Conservation (phyloP, 2,329 filamentous ascomycete species). For the Paecilomyces variotii region DNA sequence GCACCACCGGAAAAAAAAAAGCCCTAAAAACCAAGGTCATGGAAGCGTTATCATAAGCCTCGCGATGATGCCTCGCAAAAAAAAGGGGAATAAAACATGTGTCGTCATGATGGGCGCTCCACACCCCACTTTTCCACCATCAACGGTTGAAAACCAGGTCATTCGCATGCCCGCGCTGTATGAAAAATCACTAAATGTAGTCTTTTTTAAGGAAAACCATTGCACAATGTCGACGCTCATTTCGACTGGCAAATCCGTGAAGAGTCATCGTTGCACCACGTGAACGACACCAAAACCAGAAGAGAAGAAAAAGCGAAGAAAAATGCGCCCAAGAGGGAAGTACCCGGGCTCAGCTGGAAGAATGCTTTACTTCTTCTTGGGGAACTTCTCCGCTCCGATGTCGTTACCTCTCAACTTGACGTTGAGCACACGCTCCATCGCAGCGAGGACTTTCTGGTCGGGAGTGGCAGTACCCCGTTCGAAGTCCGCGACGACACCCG, state of each 20-base stretch:
- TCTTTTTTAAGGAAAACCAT: not conserved
- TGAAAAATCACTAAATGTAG: not conserved
- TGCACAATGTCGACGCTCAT: conserved; percentile 7
- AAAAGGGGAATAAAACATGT: not conserved
- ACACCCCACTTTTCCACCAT: not conserved
- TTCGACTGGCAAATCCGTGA: conserved; percentile 4
- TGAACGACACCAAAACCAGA: conserved; percentile 8
- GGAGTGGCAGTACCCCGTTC: conserved; percentile 71
- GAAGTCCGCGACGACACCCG: conserved; percentile 71
- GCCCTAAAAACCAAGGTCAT: not conserved
- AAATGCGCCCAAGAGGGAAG: conserved; percentile 14
- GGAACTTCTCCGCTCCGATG: conserved; percentile 76
- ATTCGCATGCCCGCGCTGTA: not conserved
- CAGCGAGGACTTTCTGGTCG: conserved; percentile 71
- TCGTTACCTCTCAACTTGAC: conserved; percentile 78
- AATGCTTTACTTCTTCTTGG: conserved; percentile 57
- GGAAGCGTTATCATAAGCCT: not conserved
- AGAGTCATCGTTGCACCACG: not conserved
- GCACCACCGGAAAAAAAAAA: not conserved
- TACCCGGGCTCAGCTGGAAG: conserved; percentile 18
- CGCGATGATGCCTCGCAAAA: not conserved
- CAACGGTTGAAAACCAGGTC: not conserved
- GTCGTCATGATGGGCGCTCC: not conserved
- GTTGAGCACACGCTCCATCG: conserved; percentile 78
- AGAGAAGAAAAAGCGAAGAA: conserved; percentile 8